These are phyloP conservation scores for Entomophthora muscae DNA, from an alignment of 371 early-diverging fungal genomes.

Conservation along the genomic window DNA sequence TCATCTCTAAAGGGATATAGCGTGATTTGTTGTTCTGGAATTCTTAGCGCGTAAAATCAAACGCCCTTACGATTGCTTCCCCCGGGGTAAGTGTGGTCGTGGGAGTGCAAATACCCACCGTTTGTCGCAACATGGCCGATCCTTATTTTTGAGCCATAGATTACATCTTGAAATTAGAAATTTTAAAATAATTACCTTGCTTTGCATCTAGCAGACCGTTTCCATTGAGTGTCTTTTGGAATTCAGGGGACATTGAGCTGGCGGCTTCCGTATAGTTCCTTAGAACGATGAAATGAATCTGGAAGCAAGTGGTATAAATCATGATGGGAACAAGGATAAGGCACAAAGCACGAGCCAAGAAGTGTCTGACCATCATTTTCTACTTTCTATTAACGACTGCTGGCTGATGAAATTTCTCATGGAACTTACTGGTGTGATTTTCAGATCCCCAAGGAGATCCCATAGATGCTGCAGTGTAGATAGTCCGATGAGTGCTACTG, in stretches of 20 bases:
- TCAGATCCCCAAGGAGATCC: conserved; percentile 55
- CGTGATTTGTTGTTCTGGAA: conserved; percentile 78
- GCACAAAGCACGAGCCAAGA: conserved; percentile 37
- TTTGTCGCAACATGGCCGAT: conserved; percentile 51
- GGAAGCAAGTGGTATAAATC: conserved; percentile 66
- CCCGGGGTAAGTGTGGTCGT: conserved; percentile 51
- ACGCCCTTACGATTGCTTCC: conserved; percentile 46
- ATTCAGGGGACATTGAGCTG: conserved; percentile 2
- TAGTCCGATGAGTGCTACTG: conserved; percentile 65
- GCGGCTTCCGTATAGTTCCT: conserved; percentile 24
- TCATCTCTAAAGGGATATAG: conserved; percentile 70
- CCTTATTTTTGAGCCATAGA: conserved; percentile 45
- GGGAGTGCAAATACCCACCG: conserved; percentile 78
- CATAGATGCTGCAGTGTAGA: conserved; percentile 78
- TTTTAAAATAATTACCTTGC: neutral
- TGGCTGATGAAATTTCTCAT: too few relatives aligned
- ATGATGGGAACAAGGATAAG: conserved; percentile 60
- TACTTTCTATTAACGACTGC: too few relatives aligned
- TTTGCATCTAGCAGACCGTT: conserved; percentile 13
- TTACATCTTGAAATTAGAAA: conserved; percentile 9
- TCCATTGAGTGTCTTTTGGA: conserved; percentile 17
- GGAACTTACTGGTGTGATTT: conserved; percentile 23
- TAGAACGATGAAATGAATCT: conserved; percentile 68
- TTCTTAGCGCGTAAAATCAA: neutral
- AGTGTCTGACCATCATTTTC: conserved; percentile 18